Base-by-base conservation (phyloP, 2,329 filamentous ascomycete genomes). In the Ceratocystis eucalypticola region DNA sequence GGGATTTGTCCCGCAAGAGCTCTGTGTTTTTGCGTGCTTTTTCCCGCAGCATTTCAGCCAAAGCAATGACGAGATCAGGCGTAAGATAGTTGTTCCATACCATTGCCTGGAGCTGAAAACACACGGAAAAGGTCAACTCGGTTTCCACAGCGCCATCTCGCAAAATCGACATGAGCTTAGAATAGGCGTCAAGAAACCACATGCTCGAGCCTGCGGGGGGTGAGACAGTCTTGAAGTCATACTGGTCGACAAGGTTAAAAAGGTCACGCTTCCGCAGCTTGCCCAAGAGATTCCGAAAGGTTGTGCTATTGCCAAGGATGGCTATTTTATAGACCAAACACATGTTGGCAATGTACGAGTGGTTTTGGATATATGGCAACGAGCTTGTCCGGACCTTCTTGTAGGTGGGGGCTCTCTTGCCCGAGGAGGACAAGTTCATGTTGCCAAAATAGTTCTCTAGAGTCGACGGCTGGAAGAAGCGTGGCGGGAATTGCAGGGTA, bases 41-140 rank as follows among this genome's bases (percentile, higher is more conserved):
- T 8, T 50, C 20, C 5, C 17, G 71, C 1, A 88, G 75, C 1
- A 76, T 69, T 0, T 75, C 71, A 1, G 84, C 72, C 4, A 89
- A 71, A 1, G 72, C 68, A 0, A 76, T 61, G 0, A 84, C 82
- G 1, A 75, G 80, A 0, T 71, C 70, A 0, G 88, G 87, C 12
- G 83, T 76, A 1, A 91, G 76, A 65, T 81, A 84, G 25, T 82
- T 83, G 69, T 88, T 88, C 70, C 80, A 78, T 0, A 85, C 83
- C 4, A 92, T 74, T 17, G 79, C 80, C 63, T 87, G 80, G 4
- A 89, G 75, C 70, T 88, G 86, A 70, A 84, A 88, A 5, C 83
- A 76, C 0, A 86, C 71, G 0, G 75, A 72, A 69, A 85, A 89
- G 4, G 82, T 75, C 66, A 83, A 70, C 1, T 69, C 64, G 17